Base-by-base conservation (phyloP, 2,329 filamentous ascomycete species). In the Fusarium sublunatum region DNA sequence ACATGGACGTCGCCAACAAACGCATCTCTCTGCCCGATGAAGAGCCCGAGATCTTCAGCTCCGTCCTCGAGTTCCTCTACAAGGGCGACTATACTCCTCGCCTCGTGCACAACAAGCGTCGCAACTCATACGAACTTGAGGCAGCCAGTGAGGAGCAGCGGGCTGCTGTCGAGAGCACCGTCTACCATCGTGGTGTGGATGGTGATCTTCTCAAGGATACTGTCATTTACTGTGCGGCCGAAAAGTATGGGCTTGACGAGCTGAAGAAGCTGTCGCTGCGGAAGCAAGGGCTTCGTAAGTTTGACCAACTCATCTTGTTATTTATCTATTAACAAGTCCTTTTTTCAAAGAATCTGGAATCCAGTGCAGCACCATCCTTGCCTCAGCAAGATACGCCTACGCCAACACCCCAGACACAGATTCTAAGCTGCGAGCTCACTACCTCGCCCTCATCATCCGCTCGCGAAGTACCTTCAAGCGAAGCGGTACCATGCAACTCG, bases 61-160 rank as follows among this genome's bases (percentile, higher is more conserved):
- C 90, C 6, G 84, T 97, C 10, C 87, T 97, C 53, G 93, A 97
- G 74, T 97, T 90, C 69, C 87, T 97, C 53, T 96, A 96, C 84
- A 96, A 96, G 78, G 93, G 93, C 64, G 93, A 97, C 77, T 97
- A 97, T 79, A 93, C 89, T 69, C 93, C 93, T 4, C 89, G 90
- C 15, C 83, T 96, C 24, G 79, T 92, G 53, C 92, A 92, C 78
- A 92, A 94, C 79, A 92, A 93, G 81, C 88, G 89, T 64, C 86
- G 86, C 52, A 88, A 92, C 75, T 88, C 86, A 48, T 97, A 91
- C 89, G 89, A 91, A 73, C 81, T 97, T n/a, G 92, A 96, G 76
- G 85, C 87, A 45, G 75, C 78, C 1, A 73, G 73, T 13, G 81
- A 78, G 7, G 79, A 82, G 56, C 74, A 82, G 63, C 76, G 78